Base-by-base conservation (phyloP, 1,284 basidiomycete genomes). In the Cystobasidiaceae sp. region DNA sequence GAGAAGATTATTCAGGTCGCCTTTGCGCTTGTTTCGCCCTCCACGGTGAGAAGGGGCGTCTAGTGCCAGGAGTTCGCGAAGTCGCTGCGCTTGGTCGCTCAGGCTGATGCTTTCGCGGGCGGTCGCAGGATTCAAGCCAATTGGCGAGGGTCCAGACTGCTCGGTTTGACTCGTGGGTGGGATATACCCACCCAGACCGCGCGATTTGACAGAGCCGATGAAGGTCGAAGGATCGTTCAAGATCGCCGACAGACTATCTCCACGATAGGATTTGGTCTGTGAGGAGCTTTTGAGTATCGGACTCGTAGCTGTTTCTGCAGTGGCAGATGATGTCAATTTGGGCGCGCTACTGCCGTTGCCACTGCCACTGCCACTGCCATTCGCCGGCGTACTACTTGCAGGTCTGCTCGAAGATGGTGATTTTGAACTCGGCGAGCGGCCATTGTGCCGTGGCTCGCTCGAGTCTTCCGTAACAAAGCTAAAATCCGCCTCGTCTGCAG, bases 31-130 rank as follows among this genome's bases (percentile, higher is more conserved):
- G 41, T 30, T 33, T 34, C 39, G 43, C 32, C 39, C 27, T 4
- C 62, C 51, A 3, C 72, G 67, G 27, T 73, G 72, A 28, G 48
- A 57, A 1, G 72, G 72, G 2, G 67, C 67, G 32, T 73, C 72
- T 33, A 71, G 67, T 4, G 68, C 72, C 13, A 72, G 65, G 7
- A 71, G 63, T 13, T 72, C 66, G 11, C 71, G 61, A 4, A 72
- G 57, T n/a, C 55, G 15, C 28, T 46, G 39, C 17, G 67, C 61
- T 69, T 68, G 15, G 56, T 66, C 49, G 66, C 66, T 5, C 61
- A 69, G 9, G 46, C 44, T 34, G 54, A 41, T 11, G 50, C 30
- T 0, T 62, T 64, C 13, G 51, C 23, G 21, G 49, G 60, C 23
- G 63, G 66, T 2, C 2, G 32, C 15, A 8, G 44, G 19, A 30